These are phyloP conservation scores for Huiozyma naganishii DNA, from an alignment of 805 yeast species.

Conservation along the genomic window DNA sequence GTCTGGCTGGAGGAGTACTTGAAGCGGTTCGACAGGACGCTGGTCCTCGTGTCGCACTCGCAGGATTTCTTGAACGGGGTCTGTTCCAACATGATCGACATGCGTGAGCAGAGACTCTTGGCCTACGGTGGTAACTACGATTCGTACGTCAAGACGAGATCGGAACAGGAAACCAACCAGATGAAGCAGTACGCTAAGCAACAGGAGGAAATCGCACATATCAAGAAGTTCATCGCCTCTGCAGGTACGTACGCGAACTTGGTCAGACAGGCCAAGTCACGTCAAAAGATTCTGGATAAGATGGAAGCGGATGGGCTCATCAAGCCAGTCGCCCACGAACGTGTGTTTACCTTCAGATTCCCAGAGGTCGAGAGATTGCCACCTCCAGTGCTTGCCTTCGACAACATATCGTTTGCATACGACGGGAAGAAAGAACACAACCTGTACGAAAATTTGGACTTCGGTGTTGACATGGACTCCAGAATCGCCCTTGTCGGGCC, in stretches of 20 bases:
- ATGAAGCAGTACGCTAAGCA: constrained; percentile 95
- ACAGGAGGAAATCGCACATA: constrained; percentile 97
- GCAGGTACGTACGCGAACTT: constrained; percentile 99
- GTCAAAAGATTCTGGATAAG: constrained; percentile 98
- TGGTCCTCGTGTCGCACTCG: constrained; percentile 93
- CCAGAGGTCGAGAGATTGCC: constrained; percentile 95
- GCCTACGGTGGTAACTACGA: constrained; percentile 98
- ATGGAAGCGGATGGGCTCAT: constrained; percentile 99
- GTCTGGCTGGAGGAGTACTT: constrained; percentile 99
- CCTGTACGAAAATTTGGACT: constrained; percentile 81
- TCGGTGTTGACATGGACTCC: constrained; percentile 99
- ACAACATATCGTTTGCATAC: constrained; percentile 87
- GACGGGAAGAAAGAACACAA: constrained; percentile 75
- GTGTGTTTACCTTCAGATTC: constrained; percentile 87
- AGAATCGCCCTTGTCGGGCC: constrained; percentile 97
- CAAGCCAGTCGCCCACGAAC: constrained; percentile 85
- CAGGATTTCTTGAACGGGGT: constrained; percentile 99
- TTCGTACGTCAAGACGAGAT: constrained; percentile 87
- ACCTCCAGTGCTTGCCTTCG: constrained; percentile 96
- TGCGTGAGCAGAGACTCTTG: constrained; percentile 70
- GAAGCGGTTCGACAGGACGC: constrained; percentile 85
- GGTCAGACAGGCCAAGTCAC: constrained; percentile 97
- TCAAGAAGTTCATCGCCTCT: constrained; percentile 96
- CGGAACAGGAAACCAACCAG: constrained; percentile 91
- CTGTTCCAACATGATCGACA: constrained; percentile 94